These are phyloP conservation scores for Beauveria caledonica DNA, from an alignment of 2,329 filamentous ascomycete genomes.

Conservation along the genomic window DNA sequence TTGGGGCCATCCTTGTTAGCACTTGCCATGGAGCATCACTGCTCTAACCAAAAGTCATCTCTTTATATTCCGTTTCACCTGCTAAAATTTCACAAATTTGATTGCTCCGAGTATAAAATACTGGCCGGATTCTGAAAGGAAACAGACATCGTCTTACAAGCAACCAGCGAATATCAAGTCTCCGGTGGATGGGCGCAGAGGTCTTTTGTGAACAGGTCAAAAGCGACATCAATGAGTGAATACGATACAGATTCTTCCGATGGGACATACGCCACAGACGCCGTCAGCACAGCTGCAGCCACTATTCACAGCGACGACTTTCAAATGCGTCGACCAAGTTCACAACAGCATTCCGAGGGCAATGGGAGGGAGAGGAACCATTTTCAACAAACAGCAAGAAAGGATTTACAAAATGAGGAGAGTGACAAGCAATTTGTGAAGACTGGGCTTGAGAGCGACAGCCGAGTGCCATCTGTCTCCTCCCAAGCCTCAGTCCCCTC, in stretches of 20 bases:
- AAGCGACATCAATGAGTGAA: not conserved
- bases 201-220: not conserved
- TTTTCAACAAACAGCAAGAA: not conserved
- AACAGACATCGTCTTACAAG: too few relatives aligned
- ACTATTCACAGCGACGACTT: slow-evolving; percentile 11
- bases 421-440: not conserved
- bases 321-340: not conserved
- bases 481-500: not conserved
- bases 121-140: not conserved
- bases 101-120: not conserved
- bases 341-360: not conserved
- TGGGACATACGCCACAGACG: too few relatives aligned
- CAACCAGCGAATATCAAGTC: not conserved
- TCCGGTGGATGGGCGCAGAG: not conserved
- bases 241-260: not conserved
- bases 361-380: not conserved
- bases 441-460: not conserved
- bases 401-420: not conserved
- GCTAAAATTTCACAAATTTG: not conserved
- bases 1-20: not conserved
- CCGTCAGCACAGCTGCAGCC: not conserved
- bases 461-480: slow-evolving; percentile 4
- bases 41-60: not conserved
- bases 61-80: not conserved
- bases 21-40: not conserved